Percentiles rank a stretch among this genome's conserved stretches.
Conservation (phyloP, 805 yeast species). For the Pichia deserticola region DNA sequence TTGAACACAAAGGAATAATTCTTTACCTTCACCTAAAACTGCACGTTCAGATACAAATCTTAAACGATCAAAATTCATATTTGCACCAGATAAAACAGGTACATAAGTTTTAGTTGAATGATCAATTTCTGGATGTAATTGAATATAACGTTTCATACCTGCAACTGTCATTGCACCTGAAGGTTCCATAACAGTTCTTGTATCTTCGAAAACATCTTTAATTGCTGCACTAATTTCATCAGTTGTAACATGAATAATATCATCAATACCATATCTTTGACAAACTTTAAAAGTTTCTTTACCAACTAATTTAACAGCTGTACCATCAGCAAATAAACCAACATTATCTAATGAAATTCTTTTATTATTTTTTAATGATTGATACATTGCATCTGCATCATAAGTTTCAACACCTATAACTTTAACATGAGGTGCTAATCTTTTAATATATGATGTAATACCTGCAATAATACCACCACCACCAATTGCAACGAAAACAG, state of each 20-base stretch:
- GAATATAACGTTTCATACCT: conserved; percentile 79
- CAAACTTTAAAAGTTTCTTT: conserved; percentile 85
- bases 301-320: conserved; percentile 88
- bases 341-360: conserved; percentile 59
- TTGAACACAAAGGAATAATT: conserved; percentile 81
- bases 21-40: conserved; percentile 96
- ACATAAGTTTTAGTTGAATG: conserved; percentile 67
- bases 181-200: conserved; percentile 90
- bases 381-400: conserved; percentile 90
- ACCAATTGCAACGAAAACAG: conserved; percentile 89
- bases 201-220: conserved; percentile 93
- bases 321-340: conserved; percentile 98
- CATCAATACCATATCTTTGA: conserved; percentile 70
- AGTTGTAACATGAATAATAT: conserved; percentile 55
- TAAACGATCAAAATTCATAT: conserved; percentile 94
- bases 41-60: conserved; percentile 97
- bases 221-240: conserved; percentile 89
- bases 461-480: conserved; percentile 98
- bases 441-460: conserved; percentile 78
- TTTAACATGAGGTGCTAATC: conserved; percentile 96
- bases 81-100: conserved; percentile 91
- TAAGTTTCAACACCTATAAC: conserved; percentile 92
- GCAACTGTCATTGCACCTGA: conserved; percentile 97
- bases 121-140: conserved; percentile 59
- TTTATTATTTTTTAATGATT: conserved; percentile 51